Evolutionary conservation across 1,284 basidiomycete genomes (phyloP), one percentile per base, ranked within the genome.

Genomic region (Trichosporon sp.): DNA sequence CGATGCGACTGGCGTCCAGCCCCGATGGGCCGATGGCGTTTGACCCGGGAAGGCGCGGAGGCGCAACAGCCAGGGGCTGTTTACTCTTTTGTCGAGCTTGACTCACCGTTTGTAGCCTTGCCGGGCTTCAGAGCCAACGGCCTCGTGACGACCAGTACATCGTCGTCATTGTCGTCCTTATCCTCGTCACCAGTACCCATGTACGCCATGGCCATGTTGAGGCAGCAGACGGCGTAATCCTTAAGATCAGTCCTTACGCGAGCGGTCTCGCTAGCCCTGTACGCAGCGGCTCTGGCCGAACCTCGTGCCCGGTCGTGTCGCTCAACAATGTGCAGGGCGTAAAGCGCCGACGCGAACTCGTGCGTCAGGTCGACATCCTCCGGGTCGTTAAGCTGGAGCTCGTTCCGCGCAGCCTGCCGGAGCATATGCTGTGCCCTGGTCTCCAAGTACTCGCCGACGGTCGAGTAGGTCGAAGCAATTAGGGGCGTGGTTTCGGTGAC

Each of bases 241-340:
- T 70, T 71, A 1, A 74, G 69, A 7, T 69, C 73, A 6, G 70
- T 65, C 16, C 73, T 69, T 2, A 63, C 67, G 2, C 71, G 69
- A 5, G 43, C 67, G n/a, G 69, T 74, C 46, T 70, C 71, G 37
- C 51, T 63, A 0, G 71, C 71, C 26, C 73, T 69, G 66, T 54
- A 74, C 8, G 73, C 73, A 2, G 73, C 73, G 1, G 73, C 73
- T 11, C 73, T 69, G 37, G 73, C 73, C 2, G 66, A 68, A 1
- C 73, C 73, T 1, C 73, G 71, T 8, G 68, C 68, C 6, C 66
- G 65, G 68, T 74, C 73, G 61, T 74, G 73, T 38, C 73, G 69
- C 63, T 74, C 73, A 37, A 74, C 73, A 56, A 74, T 68, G 69
- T 74, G 73, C 43, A 74, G 69, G 38, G 73, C 73, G 46, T 74